These are phyloP conservation scores for Boechera divaricarpa DNA, from an alignment of 345 rosid species.

Conservation along the genomic window DNA sequence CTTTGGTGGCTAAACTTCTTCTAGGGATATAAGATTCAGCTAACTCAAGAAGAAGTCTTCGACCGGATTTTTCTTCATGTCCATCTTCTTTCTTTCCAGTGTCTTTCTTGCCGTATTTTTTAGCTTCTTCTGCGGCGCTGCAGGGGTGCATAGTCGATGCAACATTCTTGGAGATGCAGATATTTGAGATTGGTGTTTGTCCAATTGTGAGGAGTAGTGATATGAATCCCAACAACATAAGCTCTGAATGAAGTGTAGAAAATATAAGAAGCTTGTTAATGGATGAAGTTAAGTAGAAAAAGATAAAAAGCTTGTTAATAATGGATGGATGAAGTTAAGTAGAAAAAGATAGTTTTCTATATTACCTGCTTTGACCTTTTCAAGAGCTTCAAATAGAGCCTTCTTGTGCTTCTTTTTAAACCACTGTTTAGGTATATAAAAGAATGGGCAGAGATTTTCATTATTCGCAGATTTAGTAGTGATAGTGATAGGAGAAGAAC, in stretches of 20 bases:
- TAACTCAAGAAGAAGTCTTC: constrained; percentile 57
- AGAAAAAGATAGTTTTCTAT: background rate
- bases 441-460: background rate
- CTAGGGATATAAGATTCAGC: constrained; percentile 49
- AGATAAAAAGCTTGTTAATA: constrained; percentile 4
- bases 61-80: background rate
- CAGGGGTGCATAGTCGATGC: constrained; percentile 80
- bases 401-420: constrained; percentile 58
- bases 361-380: constrained; percentile 84
- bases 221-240: constrained; percentile 83
- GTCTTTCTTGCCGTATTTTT: background rate
- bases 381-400: constrained; percentile 72
- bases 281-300: constrained; percentile 21
- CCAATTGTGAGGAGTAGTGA: constrained; percentile 65
- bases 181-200: constrained; percentile 63
- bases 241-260: constrained; percentile 46
- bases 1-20: constrained; percentile 54
- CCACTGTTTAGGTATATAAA: constrained; percentile 49
- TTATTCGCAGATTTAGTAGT: background rate
- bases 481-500: background rate
- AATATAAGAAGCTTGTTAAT: constrained; percentile 6
- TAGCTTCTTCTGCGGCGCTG: background rate
- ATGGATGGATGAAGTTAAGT: constrained; percentile 15
- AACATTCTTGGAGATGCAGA: constrained; percentile 59
- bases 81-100: background rate